Evolutionary conservation across 176 grass and related monocot genomes (phyloP).

Genomic region (Hsuehochloa calcarea): DNA sequence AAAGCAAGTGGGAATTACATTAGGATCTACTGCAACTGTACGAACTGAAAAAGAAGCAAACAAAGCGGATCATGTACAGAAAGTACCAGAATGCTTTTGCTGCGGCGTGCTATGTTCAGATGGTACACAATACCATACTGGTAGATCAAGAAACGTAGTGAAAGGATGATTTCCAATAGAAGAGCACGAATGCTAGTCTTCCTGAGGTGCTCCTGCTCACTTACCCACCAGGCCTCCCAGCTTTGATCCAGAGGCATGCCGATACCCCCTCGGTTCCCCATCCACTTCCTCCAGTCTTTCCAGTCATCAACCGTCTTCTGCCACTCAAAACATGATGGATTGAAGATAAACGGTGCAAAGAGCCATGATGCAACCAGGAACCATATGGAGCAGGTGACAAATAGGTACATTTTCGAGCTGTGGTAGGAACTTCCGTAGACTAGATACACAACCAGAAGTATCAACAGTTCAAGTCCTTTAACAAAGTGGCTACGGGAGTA

Average conservation of each 20-base stretch:
- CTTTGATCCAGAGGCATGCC: no score
- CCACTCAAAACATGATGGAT: slow-evolving; percentile 81
- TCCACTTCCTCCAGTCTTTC: slow-evolving; percentile 74
- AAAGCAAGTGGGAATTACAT: slow-evolving; percentile 5
- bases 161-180: no score
- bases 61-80: no score
- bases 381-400: slow-evolving; percentile 89
- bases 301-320: slow-evolving; percentile 74
- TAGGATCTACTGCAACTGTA: not conserved
- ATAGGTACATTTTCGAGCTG: slow-evolving; percentile 71
- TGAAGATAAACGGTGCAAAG: slow-evolving; percentile 76
- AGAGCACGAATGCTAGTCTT: no score
- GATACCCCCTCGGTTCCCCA: no score
- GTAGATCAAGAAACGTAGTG: no score
- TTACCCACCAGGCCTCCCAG: no score
- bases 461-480: slow-evolving; percentile 75
- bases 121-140: no score
- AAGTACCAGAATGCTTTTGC: no score
- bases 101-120: no score
- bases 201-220: no score
- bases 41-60: not conserved
- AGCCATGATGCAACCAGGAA: slow-evolving; percentile 83
- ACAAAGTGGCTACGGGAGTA: slow-evolving; percentile 97
- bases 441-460: slow-evolving; percentile 75
- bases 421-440: slow-evolving; percentile 75